Evolutionary conservation across 805 yeast species (phyloP).

Genomic region (Groenewaldozyma salmanticensis): DNA sequence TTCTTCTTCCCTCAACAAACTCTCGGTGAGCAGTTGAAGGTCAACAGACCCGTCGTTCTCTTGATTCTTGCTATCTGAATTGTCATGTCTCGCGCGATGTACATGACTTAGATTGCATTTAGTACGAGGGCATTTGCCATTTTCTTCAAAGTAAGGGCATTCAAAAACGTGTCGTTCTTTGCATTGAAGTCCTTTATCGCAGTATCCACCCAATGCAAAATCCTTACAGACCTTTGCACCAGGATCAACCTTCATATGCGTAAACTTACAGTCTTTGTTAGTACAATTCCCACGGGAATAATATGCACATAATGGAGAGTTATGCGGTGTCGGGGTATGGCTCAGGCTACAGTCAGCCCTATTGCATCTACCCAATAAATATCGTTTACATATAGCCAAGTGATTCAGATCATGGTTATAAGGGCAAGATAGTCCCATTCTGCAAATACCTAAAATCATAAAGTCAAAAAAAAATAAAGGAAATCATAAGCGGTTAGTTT

Average conservation of each 20-base stretch:
- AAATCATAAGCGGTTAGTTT: neutral
- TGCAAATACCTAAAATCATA: constrained; percentile 39
- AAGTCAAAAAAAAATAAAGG: neutral
- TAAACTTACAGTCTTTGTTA: constrained; percentile 41
- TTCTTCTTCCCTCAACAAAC: neutral
- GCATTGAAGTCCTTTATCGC: constrained; percentile 52
- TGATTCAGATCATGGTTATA: constrained; percentile 43
- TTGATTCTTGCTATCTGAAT: neutral
- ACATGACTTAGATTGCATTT: constrained; percentile 48
- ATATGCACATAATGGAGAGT: constrained; percentile 50
- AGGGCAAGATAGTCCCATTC: constrained; percentile 41
- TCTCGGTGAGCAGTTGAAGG: constrained; percentile 6
- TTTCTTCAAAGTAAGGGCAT: constrained; percentile 64
- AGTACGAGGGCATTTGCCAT: constrained; percentile 49
- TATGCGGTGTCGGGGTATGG: constrained; percentile 50
- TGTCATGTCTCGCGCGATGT: constrained; percentile 17
- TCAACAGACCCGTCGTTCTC: constrained; percentile 18
- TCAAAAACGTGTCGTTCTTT: constrained; percentile 45
- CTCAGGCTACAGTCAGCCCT: constrained; percentile 42
- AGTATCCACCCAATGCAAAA: constrained; percentile 61
- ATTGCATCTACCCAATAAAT: constrained; percentile 39
- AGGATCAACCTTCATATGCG: constrained; percentile 36
- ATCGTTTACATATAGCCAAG: constrained; percentile 46
- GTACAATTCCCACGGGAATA: constrained; percentile 39
- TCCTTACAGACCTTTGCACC: constrained; percentile 49